Evolutionary conservation across 305 asterid species (phyloP).

Genomic region (Caryopteris hybrid): DNA sequence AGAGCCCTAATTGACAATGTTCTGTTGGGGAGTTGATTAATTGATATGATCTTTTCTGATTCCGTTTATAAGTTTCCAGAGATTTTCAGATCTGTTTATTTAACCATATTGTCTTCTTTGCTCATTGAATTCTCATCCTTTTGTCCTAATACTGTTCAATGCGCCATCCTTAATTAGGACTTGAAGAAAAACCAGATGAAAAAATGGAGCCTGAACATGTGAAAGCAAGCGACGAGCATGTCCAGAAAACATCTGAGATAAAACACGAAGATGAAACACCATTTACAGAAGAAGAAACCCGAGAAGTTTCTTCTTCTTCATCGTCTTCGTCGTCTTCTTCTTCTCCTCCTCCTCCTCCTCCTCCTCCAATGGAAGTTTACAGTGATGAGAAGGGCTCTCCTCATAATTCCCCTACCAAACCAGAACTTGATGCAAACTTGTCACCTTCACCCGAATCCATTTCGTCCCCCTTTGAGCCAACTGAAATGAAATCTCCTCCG

Average conservation of each 20-base stretch:
- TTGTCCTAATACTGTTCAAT: too few species aligned
- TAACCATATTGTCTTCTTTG: background rate
- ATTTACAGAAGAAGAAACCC: constrained; percentile 1
- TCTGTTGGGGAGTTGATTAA: too few species aligned
- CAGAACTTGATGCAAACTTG: constrained; percentile 11
- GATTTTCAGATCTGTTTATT: too few species aligned
- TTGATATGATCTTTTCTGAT: too few species aligned
- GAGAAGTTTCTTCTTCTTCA: constrained; percentile 1
- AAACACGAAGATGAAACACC: constrained; percentile 3
- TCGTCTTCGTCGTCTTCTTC: too few species aligned
- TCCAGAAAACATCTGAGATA: background rate
- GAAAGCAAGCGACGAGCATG: constrained; percentile 14
- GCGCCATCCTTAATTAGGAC: background rate
- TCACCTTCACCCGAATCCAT: constrained; percentile 3
- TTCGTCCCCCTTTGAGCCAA: too few species aligned
- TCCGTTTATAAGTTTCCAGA: too few species aligned
- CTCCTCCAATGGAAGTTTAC: background rate
- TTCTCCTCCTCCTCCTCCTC: background rate
- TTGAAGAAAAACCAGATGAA: background rate
- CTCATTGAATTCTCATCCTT: too few species aligned
- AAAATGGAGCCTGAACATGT: constrained; percentile 26
- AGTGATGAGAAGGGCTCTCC: constrained; percentile 15
- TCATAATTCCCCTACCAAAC: background rate
- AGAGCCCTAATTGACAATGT: too few species aligned
- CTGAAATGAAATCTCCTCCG: constrained; percentile 49